Base-by-base conservation (phyloP, 1,284 basidiomycete species). In the Ceratobasidium sp. region DNA sequence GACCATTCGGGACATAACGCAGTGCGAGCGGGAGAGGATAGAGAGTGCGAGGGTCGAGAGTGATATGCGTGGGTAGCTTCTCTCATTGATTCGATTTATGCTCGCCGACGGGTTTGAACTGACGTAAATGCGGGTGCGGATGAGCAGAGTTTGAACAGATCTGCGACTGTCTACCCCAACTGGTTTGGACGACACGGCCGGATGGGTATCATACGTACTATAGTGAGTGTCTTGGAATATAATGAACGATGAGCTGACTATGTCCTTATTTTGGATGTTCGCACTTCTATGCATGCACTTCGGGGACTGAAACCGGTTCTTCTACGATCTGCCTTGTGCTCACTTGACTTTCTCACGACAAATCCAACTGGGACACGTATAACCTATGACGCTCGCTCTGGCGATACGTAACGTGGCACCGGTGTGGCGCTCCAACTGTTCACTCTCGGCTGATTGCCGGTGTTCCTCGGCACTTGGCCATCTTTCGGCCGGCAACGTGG, bases 121-220 rank as follows among this genome's bases (percentile, higher is more conserved):
- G 34, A 8, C 34, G 34, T 34, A 8, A 34, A 34, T 34, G 34
- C 34, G 34, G 4, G 34, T 34, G 34, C 4, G 34, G 2, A 34
- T 34, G 11, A 4, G 34, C 27, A 71, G 68, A 71, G 41, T 71
- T 71, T 41, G 68, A 71, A 29, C 68, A 61, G 41, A 71, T 71
- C 29, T 71, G 68, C 43, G 68, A 71, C 24, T 71, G 68, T 49
- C 43, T 71, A 13, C 68, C 68, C 48, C 68, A 71, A 41, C 19
- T 71, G 8, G 53, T 71, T 2, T 71, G 68, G 68, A 71, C 68
- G 27, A 71, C 53, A 13, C 37, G 68, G 27, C 68, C 68, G 24
- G 68, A 71, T 59, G 68, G 68, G 6, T 71, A 71, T 31, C 68
- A 71, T 31, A 71, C 68, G 9, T 71, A 71, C 34, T 71, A 71